phyloP scores from a whole-genome alignment of 2,329 filamentous ascomycete species.

The Blastomyces gilchristii region DNA sequence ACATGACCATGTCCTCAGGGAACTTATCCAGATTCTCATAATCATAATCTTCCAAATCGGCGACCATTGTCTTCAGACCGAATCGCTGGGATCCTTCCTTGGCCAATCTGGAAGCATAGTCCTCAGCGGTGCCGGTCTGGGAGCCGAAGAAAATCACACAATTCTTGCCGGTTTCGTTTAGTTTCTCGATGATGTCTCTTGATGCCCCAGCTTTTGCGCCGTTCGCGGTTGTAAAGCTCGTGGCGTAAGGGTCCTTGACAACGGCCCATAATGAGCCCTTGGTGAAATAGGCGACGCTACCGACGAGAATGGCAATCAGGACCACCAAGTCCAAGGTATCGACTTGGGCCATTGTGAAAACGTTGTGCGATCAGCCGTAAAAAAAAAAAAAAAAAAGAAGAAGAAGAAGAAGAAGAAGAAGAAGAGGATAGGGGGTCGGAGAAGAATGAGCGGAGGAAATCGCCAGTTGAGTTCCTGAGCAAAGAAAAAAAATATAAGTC shows the following conservation, averaged over 20 bases:
- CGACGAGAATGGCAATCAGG: constrained; percentile 71
- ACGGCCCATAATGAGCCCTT: constrained; percentile 92
- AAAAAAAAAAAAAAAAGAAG: too few species aligned
- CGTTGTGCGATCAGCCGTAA: not conserved
- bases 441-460: not conserved
- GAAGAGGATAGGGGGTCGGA: not conserved
- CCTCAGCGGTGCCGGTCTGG: constrained; percentile 95
- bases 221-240: constrained; percentile 51
- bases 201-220: constrained; percentile 70
- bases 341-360: constrained; percentile 68
- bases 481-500: not conserved
- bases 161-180: constrained; percentile 93
- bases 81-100: constrained; percentile 97
- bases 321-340: constrained; percentile 93
- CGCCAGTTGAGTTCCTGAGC: not conserved
- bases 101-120: constrained; percentile 89
- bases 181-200: constrained; percentile 85
- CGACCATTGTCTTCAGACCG: constrained; percentile 95
- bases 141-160: constrained; percentile 98
- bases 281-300: constrained; percentile 90
- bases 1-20: constrained; percentile 78
- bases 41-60: constrained; percentile 95
- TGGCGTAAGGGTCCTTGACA: constrained; percentile 78
- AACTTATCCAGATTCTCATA: constrained; percentile 86
- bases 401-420: too few species aligned